Percentiles rank a stretch among this genome's conserved stretches.
phyloP scores from a whole-genome alignment of 1,284 basidiomycete species.

The Puccinia triticina region DNA sequence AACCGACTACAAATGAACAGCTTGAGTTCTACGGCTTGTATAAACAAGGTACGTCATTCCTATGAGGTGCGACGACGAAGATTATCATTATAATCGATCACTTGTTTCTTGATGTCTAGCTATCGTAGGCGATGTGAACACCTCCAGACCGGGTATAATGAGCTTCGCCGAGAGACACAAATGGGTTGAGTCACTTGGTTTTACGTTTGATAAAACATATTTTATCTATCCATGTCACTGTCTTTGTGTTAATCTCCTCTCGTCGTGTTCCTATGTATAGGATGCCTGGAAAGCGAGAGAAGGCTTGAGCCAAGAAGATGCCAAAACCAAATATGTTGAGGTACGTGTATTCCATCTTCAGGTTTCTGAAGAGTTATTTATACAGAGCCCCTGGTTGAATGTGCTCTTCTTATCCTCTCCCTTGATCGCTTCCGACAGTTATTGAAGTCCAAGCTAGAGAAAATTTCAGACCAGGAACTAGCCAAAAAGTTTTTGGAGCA shows the following conservation, averaged over 20 bases:
- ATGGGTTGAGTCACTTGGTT: slow-evolving; percentile 33
- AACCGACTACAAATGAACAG: slow-evolving; percentile 71
- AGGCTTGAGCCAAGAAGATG: slow-evolving; percentile 33
- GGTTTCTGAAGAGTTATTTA: too few species aligned
- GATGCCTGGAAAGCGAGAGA: slow-evolving; percentile 45
- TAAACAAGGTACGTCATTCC: slow-evolving; percentile 40
- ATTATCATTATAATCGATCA: not conserved
- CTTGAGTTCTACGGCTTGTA: slow-evolving; percentile 41
- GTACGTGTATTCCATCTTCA: not conserved
- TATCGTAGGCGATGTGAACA: slow-evolving; percentile 42
- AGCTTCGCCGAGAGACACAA: slow-evolving; percentile 36
- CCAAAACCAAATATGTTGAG: slow-evolving; percentile 39
- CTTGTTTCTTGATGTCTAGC: slow-evolving; percentile 18
- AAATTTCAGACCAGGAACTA: slow-evolving; percentile 20
- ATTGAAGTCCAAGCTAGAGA: slow-evolving; percentile 28
- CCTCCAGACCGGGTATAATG: slow-evolving; percentile 40
- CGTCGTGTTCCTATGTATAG: not conserved
- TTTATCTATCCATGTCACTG: slow-evolving; percentile 10
- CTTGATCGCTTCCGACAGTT: not conserved
- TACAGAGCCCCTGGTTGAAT: not conserved
- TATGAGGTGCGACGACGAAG: not conserved
- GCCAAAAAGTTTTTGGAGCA: slow-evolving; percentile 37
- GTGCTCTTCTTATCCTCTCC: too few species aligned
- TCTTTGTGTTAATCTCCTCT: not conserved
- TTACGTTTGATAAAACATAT: too few species aligned